Conservation (phyloP, 495 filamentous ascomycete species). For the Aspergillus incahuasiensis region DNA sequence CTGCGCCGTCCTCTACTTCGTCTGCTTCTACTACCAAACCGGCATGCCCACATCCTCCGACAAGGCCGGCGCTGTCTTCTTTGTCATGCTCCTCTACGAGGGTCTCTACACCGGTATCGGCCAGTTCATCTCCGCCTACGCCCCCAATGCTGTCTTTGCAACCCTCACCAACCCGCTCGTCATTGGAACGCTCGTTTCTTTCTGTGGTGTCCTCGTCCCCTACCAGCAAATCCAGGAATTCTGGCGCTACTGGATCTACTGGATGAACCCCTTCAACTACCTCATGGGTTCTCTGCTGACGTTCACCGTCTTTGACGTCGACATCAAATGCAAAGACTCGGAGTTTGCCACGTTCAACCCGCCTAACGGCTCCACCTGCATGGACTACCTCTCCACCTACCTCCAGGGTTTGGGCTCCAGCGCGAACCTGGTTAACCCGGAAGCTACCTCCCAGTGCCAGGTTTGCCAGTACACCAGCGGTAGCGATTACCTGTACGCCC, state of each 20-base stretch:
- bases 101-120: slow-evolving; percentile 55
- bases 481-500: slow-evolving; percentile 32
- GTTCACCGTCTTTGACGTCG: slow-evolving; percentile 50
- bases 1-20: slow-evolving; percentile 45
- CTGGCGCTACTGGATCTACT: slow-evolving; percentile 75
- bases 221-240: slow-evolving; percentile 50
- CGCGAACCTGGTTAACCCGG: slow-evolving; percentile 48
- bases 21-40: slow-evolving; percentile 50
- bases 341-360: slow-evolving; percentile 59
- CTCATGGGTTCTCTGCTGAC: slow-evolving; percentile 57
- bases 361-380: slow-evolving; percentile 43
- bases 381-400: slow-evolving; percentile 52
- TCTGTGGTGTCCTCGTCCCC: slow-evolving; percentile 54
- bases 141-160: slow-evolving; percentile 52
- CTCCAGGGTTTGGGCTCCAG: slow-evolving; percentile 44
- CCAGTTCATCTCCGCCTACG: slow-evolving; percentile 55
- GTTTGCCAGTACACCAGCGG: slow-evolving; percentile 51
- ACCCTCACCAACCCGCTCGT: slow-evolving; percentile 54
- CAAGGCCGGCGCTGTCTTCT: slow-evolving; percentile 51
- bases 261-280: slow-evolving; percentile 67
- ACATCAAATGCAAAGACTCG: slow-evolving; percentile 50
- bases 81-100: slow-evolving; percentile 52
- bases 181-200: slow-evolving; percentile 53
- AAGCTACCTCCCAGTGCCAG: slow-evolving; percentile 48
- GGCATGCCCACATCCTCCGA: slow-evolving; percentile 32